Evolutionary conservation across 116 monocot genomes (phyloP).

Genomic region (Iris pallida): DNA sequence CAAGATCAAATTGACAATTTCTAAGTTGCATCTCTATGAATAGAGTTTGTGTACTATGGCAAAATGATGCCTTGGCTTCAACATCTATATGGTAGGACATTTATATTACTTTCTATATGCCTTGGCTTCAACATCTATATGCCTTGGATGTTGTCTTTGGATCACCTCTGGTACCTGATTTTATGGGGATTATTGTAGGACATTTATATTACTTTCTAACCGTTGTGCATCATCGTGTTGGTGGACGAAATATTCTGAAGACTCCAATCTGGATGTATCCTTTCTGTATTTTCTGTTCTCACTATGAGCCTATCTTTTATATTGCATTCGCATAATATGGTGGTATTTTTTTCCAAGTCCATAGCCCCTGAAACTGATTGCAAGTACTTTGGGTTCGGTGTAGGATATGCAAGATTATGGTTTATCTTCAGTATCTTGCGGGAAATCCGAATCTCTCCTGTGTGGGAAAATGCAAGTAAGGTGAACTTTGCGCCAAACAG

Average conservation of each 20-base stretch:
- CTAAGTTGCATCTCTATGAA: too few species aligned
- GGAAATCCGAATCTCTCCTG: too few species aligned
- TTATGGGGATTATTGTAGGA: slow-evolving; percentile 86
- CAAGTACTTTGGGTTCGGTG: neutral
- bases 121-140: too few species aligned
- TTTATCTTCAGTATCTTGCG: neutral
- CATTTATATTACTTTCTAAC: too few species aligned
- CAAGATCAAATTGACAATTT: too few species aligned
- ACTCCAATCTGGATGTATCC: slow-evolving; percentile 98
- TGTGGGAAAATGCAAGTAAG: too few species aligned
- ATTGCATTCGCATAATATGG: neutral
- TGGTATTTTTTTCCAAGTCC: neutral
- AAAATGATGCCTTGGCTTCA: too few species aligned
- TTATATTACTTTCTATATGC: too few species aligned
- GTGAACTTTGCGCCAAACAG: too few species aligned
- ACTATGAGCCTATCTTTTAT: neutral
- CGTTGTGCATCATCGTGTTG: slow-evolving; percentile 73
- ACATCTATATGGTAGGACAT: too few species aligned
- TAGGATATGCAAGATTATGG: neutral
- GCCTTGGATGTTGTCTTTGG: slow-evolving; percentile 82
- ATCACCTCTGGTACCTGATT: slow-evolving; percentile 50
- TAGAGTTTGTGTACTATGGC: too few species aligned
- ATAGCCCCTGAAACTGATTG: neutral
- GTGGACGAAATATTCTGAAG: slow-evolving; percentile 62
- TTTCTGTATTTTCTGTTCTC: slow-evolving; percentile 19